Evolutionary conservation across 2,329 filamentous ascomycete species (phyloP), one percentile per base, ranked within the genome.

Genomic region (Fusarium circinatum): DNA sequence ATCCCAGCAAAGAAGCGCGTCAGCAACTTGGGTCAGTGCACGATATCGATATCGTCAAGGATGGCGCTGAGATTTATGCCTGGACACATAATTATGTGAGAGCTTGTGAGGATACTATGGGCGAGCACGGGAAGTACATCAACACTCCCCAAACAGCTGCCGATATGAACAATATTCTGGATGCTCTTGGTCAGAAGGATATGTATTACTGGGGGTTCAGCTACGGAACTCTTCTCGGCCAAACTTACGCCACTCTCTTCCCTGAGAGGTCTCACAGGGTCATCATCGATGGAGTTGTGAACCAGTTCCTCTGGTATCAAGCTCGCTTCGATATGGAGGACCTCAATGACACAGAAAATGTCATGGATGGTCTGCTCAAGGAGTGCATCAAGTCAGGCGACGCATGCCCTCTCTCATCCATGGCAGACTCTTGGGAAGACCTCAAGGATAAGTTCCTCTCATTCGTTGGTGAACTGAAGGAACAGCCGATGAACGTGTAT

Each of bases 61-160:
- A 85, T 62, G 83, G 82, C 51, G 73, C 79, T 3, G 80, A 84
- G 51, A 76, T 84, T 28, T 87, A 80, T 48, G 82, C 84, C 0
- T 85, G 82, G 82, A 78, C 84, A 3, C 74, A 80, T 26, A 86
- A 85, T 63, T 83, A 79, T 55, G 85, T 80, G 8, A 78, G 76
- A 17, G 82, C 84, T 0, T 87, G 86, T 54, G 68, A 74, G 9
- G 85, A 87, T 17, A 85, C 78, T 4, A 84, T 84, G 81, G 85
- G 84, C 1, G 84, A 85, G 54, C 77, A 86, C 67, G 84, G 82
- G 7, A 71, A 70, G 13, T 86, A 87, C 67, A 78, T 87, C 65
- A 86, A 87, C 63, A 87, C 86, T 1, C 85, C 85, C 0, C 85
- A 87, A 74, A 85, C 85, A 2, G 86, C 85, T 15, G 84, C 86